Conservation (phyloP, 1,284 basidiomycete species). For the Kwoniella shivajii region DNA sequence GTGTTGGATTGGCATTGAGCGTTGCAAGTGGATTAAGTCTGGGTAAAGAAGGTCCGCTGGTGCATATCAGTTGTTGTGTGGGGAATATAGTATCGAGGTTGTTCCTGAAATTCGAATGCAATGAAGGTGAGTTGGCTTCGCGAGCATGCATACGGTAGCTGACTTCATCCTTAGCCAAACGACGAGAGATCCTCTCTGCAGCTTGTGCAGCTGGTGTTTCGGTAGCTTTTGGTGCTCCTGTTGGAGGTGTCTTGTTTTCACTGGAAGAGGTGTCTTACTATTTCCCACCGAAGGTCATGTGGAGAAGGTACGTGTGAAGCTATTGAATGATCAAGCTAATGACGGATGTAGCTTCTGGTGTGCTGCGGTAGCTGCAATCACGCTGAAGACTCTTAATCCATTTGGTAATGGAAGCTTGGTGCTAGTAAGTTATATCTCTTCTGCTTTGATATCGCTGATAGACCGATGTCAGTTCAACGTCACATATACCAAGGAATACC, state of each 20-base stretch:
- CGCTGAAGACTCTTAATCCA: slow-evolving; percentile 84
- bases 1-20: slow-evolving; percentile 82
- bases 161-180: too few species aligned
- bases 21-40: slow-evolving; percentile 88
- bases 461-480: slow-evolving; percentile 40
- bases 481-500: slow-evolving; percentile 52
- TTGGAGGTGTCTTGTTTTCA: slow-evolving; percentile 90
- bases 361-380: slow-evolving; percentile 89
- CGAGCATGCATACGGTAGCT: too few species aligned
- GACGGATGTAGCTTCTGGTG: slow-evolving; percentile 69
- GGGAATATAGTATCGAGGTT: slow-evolving; percentile 92
- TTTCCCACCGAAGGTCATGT: slow-evolving; percentile 92
- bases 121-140: slow-evolving; percentile 67
- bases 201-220: slow-evolving; percentile 71
- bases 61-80: slow-evolving; percentile 92
- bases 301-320: slow-evolving; percentile 71
- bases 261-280: slow-evolving; percentile 94
- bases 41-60: slow-evolving; percentile 94
- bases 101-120: slow-evolving; percentile 85
- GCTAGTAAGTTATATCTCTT: slow-evolving; percentile 32
- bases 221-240: slow-evolving; percentile 86
- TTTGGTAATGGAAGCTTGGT: slow-evolving; percentile 66
- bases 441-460: neutral
- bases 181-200: slow-evolving; percentile 87
- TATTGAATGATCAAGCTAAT: neutral